phyloP scores from a whole-genome alignment of 2,329 filamentous ascomycete genomes.

The Cercospora sesami region DNA sequence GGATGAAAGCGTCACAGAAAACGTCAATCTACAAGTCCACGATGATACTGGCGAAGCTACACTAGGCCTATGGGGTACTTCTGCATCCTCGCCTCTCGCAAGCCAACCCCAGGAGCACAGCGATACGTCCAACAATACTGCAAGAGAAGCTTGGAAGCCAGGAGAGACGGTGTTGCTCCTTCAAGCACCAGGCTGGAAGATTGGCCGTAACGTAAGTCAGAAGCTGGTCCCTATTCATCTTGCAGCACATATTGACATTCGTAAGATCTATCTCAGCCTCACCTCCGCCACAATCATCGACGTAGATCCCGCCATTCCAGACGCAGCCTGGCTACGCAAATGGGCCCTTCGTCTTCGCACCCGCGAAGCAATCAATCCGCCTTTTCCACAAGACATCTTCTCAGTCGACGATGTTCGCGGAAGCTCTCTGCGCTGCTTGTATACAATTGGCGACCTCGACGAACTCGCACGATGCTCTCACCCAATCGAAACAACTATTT shows the following conservation, averaged over 20 bases:
- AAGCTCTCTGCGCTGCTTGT: conserved; percentile 41
- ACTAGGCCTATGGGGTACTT: conserved; percentile 58
- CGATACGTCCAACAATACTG: conserved; percentile 2
- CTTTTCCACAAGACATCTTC: conserved; percentile 45
- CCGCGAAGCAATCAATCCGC: conserved; percentile 53
- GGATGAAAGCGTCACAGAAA: conserved; percentile 46
- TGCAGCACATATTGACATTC: conserved; percentile 7
- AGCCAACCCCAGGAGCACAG: neutral
- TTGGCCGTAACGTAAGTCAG: conserved; percentile 33
- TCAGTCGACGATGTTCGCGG: conserved; percentile 28
- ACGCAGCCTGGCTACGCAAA: conserved; percentile 56
- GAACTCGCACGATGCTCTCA: conserved; percentile 40
- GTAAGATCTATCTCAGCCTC: conserved; percentile 38
- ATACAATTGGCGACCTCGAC: conserved; percentile 49
- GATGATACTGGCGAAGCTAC: conserved; percentile 58
- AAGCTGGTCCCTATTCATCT: neutral
- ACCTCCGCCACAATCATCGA: conserved; percentile 53
- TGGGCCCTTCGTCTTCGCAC: conserved; percentile 52
- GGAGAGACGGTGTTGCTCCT: conserved; percentile 38
- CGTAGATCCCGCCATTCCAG: conserved; percentile 56
- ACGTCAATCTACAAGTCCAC: conserved; percentile 56
- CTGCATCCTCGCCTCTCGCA: conserved; percentile 39
- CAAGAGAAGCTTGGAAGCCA: conserved; percentile 31
- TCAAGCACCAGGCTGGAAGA: conserved; percentile 36
- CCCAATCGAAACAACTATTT: conserved; percentile 36